A percentile compares a stretch with the other conserved stretches of the same genome.
Conservation (phyloP, 768 basidiomycete genomes). For the Lepiota brunneoincarnata region DNA sequence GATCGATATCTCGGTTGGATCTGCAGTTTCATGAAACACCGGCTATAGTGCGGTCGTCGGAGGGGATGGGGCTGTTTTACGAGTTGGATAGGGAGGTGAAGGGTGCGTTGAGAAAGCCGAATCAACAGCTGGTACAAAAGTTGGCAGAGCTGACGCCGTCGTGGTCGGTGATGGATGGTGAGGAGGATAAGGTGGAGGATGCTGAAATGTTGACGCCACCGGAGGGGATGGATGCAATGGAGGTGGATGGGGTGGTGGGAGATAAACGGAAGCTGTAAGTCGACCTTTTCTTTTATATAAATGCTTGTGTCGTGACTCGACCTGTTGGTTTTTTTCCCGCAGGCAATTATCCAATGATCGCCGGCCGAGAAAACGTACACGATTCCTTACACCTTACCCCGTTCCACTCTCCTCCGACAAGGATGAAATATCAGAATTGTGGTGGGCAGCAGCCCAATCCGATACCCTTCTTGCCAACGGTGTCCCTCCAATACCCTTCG, state of each 20-base stretch:
- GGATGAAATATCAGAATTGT: slow-evolving; percentile 51
- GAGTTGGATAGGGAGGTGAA: slow-evolving; percentile 57
- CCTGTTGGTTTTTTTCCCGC: not conserved
- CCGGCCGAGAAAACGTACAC: slow-evolving; percentile 62
- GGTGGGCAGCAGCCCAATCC: slow-evolving; percentile 74
- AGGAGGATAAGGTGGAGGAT: slow-evolving; percentile 31
- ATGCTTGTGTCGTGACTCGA: slow-evolving; percentile 1
- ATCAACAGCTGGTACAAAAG: slow-evolving; percentile 22
- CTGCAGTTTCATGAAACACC: slow-evolving; percentile 61
- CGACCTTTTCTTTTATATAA: not conserved
- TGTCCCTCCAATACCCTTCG: slow-evolving; percentile 51
- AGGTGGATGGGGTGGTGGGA: slow-evolving; percentile 37
- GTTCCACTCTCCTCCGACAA: slow-evolving; percentile 34
- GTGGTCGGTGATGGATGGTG: slow-evolving; percentile 33
- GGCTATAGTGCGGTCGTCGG: slow-evolving; percentile 66
- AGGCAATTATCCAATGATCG: slow-evolving; percentile 26
- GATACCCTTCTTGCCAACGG: slow-evolving; percentile 63
- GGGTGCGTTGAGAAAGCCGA: slow-evolving; percentile 13
- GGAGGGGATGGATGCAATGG: slow-evolving; percentile 21
- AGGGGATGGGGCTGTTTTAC: slow-evolving; percentile 70
- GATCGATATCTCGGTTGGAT: slow-evolving; percentile 29
- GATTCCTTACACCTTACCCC: slow-evolving; percentile 41
- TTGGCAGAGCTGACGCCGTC: slow-evolving; percentile 36
- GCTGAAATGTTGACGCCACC: slow-evolving; percentile 2
- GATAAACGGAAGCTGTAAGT: slow-evolving; percentile 61